phyloP scores from a whole-genome alignment of 306 rosid genomes.

The Acacia acuminata region DNA sequence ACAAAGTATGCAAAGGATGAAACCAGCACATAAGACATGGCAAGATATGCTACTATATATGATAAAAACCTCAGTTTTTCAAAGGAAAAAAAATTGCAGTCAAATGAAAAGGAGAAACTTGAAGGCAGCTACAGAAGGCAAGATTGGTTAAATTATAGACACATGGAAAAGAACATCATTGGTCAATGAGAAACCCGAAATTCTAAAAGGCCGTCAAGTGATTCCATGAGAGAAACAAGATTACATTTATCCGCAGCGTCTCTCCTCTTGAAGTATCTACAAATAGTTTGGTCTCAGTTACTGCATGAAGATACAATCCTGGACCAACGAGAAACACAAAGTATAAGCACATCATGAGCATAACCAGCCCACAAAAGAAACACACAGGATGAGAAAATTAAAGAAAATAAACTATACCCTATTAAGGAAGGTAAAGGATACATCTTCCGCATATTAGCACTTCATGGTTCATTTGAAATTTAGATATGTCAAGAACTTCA shows the following conservation, averaged over 20 bases:
- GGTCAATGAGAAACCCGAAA: neutral
- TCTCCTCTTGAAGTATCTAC: constrained; percentile 98
- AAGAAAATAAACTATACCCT: neutral
- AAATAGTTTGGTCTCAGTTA: constrained; percentile 81
- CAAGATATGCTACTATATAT: neutral
- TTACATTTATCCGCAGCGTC: constrained; percentile 95
- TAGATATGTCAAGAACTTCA: neutral
- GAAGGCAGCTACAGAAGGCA: neutral
- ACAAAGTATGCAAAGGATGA: neutral
- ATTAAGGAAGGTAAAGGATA: neutral
- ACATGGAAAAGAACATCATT: neutral
- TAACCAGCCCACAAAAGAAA: neutral
- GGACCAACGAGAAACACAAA: constrained; percentile 34
- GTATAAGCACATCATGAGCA: neutral
- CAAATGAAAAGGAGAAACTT: neutral
- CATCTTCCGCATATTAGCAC: neutral
- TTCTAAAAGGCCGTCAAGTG: neutral
- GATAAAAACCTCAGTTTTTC: neutral
- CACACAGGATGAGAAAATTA: neutral
- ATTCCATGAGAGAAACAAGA: neutral
- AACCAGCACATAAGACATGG: neutral
- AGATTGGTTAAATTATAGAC: neutral
- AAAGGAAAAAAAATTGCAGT: neutral
- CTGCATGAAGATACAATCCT: constrained; percentile 88
- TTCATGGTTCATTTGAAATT: constrained; percentile 4